These are phyloP conservation scores for Hypoxylon trugodes DNA, from an alignment of 495 filamentous ascomycete species.

Conservation along the genomic window DNA sequence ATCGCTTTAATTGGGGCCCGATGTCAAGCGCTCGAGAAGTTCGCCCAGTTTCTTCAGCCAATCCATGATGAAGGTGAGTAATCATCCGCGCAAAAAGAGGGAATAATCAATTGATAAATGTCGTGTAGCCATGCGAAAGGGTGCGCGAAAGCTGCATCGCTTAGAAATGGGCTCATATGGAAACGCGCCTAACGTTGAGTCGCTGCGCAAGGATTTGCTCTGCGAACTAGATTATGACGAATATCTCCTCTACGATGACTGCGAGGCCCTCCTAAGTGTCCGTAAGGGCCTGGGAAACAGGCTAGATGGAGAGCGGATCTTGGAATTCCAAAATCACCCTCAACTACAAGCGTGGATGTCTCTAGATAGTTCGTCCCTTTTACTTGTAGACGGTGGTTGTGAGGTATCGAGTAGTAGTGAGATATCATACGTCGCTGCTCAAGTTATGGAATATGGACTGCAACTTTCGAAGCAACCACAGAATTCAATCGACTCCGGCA, in stretches of 20 bases:
- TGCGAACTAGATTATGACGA: background rate
- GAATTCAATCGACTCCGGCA: background rate
- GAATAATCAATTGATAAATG: background rate
- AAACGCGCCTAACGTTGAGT: background rate
- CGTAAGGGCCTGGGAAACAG: background rate
- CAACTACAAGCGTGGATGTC: conserved; percentile 13
- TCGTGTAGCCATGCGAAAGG: background rate
- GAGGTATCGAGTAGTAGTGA: background rate
- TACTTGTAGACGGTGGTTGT: conserved; percentile 6
- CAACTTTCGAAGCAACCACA: background rate
- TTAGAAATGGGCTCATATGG: background rate
- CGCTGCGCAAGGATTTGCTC: background rate
- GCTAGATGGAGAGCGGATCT: background rate
- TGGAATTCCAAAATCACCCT: background rate
- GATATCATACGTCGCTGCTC: conserved; percentile 7
- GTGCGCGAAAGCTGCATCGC: background rate
- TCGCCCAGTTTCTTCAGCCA: background rate
- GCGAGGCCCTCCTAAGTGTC: background rate
- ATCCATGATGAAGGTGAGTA: background rate
- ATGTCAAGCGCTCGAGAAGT: background rate
- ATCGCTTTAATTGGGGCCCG: background rate
- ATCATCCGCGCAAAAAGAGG: background rate
- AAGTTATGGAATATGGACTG: background rate
- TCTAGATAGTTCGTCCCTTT: background rate
- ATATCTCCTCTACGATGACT: background rate